phyloP scores from a whole-genome alignment of 1,284 basidiomycete species.

The Apiotrichum mycotoxinovorans region DNA sequence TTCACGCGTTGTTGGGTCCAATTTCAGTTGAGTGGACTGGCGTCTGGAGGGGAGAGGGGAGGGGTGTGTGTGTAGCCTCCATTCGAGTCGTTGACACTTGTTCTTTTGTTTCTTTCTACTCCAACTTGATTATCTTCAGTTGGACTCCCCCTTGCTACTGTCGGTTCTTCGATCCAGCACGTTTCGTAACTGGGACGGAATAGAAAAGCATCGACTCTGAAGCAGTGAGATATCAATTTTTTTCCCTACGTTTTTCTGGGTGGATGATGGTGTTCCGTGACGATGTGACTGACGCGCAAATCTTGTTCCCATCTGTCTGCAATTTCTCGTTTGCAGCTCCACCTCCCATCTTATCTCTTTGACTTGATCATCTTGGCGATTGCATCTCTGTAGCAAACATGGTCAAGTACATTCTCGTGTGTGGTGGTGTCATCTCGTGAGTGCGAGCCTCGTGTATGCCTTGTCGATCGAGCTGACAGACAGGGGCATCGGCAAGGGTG shows the following conservation, averaged over 20 bases:
- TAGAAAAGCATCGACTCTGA: too few relatives aligned
- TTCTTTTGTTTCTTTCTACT: not conserved
- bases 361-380: not conserved
- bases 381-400: constrained; percentile 19
- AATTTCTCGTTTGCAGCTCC: not conserved
- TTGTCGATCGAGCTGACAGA: too few relatives aligned
- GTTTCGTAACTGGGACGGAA: not conserved
- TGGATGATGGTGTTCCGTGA: not conserved
- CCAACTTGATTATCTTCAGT: not conserved
- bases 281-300: not conserved
- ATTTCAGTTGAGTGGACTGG: too few relatives aligned
- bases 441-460: too few relatives aligned
- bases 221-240: not conserved
- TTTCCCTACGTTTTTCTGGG: not conserved
- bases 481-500: constrained; percentile 90
- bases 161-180: not conserved
- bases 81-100: not conserved
- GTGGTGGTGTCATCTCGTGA: constrained; percentile 74
- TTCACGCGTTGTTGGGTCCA: too few relatives aligned
- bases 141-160: not conserved
- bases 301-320: not conserved
- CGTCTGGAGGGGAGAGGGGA: too few relatives aligned
- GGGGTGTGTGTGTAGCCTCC: not conserved
- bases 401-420: constrained; percentile 82
- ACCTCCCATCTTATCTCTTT: not conserved